phyloP scores from a whole-genome alignment of 1,284 basidiomycete species.

The Ustilago bromivora region DNA sequence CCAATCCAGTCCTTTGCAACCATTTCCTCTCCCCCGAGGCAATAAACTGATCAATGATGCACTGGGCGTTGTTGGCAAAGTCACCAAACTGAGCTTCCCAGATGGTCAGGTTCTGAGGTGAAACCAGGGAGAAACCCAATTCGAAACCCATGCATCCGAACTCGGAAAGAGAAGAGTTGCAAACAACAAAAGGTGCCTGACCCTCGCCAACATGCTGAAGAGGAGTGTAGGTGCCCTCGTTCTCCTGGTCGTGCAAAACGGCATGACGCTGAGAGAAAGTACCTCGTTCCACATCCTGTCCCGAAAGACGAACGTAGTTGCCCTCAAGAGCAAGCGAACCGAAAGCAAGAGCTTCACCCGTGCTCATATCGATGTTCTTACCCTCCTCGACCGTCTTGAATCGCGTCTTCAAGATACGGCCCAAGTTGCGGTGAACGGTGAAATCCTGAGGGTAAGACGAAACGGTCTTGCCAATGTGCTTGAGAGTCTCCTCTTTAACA shows the following conservation, averaged over 20 bases:
- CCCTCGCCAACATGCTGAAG: slow-evolving; percentile 87
- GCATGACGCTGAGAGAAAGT: slow-evolving; percentile 99
- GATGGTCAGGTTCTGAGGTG: slow-evolving; percentile 90
- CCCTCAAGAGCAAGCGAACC: slow-evolving; percentile 92
- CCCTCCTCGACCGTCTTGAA: slow-evolving; percentile 92
- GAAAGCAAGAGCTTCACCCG: slow-evolving; percentile 98
- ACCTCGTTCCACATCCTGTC: slow-evolving; percentile 98
- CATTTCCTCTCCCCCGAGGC: slow-evolving; percentile 98
- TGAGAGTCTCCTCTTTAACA: slow-evolving; percentile 80
- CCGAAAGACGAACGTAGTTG: slow-evolving; percentile 93
- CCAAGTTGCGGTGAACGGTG: slow-evolving; percentile 90
- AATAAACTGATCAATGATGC: slow-evolving; percentile 99
- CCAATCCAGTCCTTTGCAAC: slow-evolving; percentile 93
- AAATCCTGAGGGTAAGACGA: slow-evolving; percentile 86
- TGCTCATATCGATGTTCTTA: slow-evolving; percentile 95
- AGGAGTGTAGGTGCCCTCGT: slow-evolving; percentile 88
- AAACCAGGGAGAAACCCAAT: slow-evolving; percentile 97
- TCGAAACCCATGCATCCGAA: slow-evolving; percentile 96
- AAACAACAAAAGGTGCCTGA: slow-evolving; percentile 92
- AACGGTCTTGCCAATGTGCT: slow-evolving; percentile 86
- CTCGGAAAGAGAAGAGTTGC: slow-evolving; percentile 97
- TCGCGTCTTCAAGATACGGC: slow-evolving; percentile 87
- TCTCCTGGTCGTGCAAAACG: slow-evolving; percentile 94
- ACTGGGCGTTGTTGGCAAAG: slow-evolving; percentile 83
- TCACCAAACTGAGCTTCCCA: slow-evolving; percentile 99